Conservation (phyloP, 371 early-diverging fungal genomes). For the Vavraia culicis region DNA sequence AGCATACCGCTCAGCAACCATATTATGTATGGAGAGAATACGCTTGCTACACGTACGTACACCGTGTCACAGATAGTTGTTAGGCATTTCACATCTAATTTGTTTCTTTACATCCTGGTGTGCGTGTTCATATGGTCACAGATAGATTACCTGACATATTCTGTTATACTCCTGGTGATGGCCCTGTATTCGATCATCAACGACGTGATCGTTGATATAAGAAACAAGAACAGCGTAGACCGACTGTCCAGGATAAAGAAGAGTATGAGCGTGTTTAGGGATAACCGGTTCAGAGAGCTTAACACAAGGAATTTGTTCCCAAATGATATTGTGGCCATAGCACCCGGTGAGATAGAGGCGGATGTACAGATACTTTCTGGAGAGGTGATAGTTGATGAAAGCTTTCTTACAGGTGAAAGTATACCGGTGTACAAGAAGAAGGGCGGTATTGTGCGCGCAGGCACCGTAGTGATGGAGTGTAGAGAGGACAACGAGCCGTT, state of each 20-base stretch:
- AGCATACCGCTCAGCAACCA: neutral
- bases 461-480: constrained; percentile 23
- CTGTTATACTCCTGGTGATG: constrained; percentile 26
- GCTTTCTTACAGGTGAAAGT: constrained; percentile 90
- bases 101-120: constrained; percentile 29
- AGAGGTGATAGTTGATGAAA: constrained; percentile 85
- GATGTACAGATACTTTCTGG: constrained; percentile 79
- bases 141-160: constrained; percentile 35
- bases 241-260: constrained; percentile 8
- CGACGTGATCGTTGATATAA: constrained; percentile 20
- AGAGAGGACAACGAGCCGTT: neutral
- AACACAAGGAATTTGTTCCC: constrained; percentile 26
- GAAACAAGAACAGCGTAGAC: constrained; percentile 11
- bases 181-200: constrained; percentile 19
- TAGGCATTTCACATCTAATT: constrained; percentile 5
- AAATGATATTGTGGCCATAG: constrained; percentile 34
- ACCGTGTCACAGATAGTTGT: constrained; percentile 15
- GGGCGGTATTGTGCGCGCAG: constrained; percentile 18
- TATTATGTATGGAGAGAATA: constrained; percentile 39
- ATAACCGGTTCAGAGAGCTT: constrained; percentile 14
- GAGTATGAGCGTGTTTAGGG: constrained; percentile 14
- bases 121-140: constrained; percentile 28
- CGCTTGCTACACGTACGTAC: neutral
- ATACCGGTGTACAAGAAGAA: constrained; percentile 58
- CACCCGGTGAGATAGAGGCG: constrained; percentile 52